These are phyloP conservation scores for Lactarius evosmus DNA, from an alignment of 768 basidiomycete species.

Conservation along the genomic window DNA sequence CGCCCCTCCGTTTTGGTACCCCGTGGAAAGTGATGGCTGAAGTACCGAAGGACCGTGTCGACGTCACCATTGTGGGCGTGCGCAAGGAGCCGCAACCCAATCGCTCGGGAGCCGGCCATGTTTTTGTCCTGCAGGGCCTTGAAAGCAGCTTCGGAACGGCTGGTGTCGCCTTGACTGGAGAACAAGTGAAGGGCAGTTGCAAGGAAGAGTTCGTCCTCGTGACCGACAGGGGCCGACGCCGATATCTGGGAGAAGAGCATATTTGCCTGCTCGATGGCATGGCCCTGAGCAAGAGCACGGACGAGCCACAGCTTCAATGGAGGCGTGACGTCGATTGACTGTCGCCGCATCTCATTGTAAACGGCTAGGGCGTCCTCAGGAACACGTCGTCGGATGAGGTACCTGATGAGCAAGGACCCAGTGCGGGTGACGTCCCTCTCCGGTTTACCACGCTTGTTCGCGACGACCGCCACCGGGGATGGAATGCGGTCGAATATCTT, in stretches of 20 bases:
- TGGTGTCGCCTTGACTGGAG: constrained; percentile 50
- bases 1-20: constrained; percentile 34
- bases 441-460: constrained; percentile 4
- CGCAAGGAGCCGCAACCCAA: constrained; percentile 52
- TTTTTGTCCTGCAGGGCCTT: constrained; percentile 35
- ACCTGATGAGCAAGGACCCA: constrained; percentile 20
- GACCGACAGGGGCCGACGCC: constrained; percentile 23
- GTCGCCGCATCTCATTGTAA: constrained; percentile 22
- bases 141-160: constrained; percentile 45
- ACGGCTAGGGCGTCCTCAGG: constrained; percentile 27
- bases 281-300: constrained; percentile 18
- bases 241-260: constrained; percentile 40
- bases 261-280: constrained; percentile 43
- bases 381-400: constrained; percentile 19
- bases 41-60: constrained; percentile 45
- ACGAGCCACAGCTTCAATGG: constrained; percentile 20
- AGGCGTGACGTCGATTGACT: constrained; percentile 3
- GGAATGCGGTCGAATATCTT: constrained; percentile 19
- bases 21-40: constrained; percentile 50
- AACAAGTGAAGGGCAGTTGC: constrained; percentile 51
- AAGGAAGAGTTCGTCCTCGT: constrained; percentile 21
- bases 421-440: not conserved
- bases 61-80: constrained; percentile 48
- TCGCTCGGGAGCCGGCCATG: constrained; percentile 34
- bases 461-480: constrained; percentile 15